These are phyloP conservation scores for Tetrastigma voinierianum DNA, from an alignment of 164 flowering plant genomes.

Conservation along the genomic window DNA sequence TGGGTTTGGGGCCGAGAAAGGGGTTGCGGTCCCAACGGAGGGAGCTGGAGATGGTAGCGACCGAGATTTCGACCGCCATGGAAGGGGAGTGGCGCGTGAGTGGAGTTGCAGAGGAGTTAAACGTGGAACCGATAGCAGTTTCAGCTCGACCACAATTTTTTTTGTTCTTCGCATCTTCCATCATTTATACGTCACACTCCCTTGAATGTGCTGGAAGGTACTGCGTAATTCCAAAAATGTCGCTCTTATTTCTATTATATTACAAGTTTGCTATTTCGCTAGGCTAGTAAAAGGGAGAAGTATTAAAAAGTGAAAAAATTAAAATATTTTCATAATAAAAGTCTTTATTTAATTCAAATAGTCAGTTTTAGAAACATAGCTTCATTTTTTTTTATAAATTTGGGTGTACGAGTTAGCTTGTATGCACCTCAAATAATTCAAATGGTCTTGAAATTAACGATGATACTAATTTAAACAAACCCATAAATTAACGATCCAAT, in stretches of 20 bases:
- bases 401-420: too few relatives aligned
- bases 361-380: too few relatives aligned
- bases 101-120: not conserved
- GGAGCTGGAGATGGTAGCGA: slow-evolving; percentile 29
- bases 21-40: slow-evolving; percentile 19
- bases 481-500: too few relatives aligned
- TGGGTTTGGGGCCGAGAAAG: slow-evolving; percentile 19
- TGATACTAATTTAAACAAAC: too few relatives aligned
- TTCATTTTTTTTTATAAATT: too few relatives aligned
- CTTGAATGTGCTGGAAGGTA: not conserved
- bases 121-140: not conserved
- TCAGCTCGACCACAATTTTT: slow-evolving; percentile 14
- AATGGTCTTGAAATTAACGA: too few relatives aligned
- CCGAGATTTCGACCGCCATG: slow-evolving; percentile 59
- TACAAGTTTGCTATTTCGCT: not conserved
- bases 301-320: too few relatives aligned
- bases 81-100: not conserved
- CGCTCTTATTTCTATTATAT: not conserved
- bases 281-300: too few relatives aligned
- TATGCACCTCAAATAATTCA: too few relatives aligned
- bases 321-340: too few relatives aligned
- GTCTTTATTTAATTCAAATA: too few relatives aligned
- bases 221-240: not conserved
- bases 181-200: not conserved
- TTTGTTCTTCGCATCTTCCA: not conserved